Percentiles rank a stretch among this genome's conserved stretches.
phyloP scores from a whole-genome alignment of 1,284 basidiomycete genomes.

The Pseudomicrostroma phylloplanum region DNA sequence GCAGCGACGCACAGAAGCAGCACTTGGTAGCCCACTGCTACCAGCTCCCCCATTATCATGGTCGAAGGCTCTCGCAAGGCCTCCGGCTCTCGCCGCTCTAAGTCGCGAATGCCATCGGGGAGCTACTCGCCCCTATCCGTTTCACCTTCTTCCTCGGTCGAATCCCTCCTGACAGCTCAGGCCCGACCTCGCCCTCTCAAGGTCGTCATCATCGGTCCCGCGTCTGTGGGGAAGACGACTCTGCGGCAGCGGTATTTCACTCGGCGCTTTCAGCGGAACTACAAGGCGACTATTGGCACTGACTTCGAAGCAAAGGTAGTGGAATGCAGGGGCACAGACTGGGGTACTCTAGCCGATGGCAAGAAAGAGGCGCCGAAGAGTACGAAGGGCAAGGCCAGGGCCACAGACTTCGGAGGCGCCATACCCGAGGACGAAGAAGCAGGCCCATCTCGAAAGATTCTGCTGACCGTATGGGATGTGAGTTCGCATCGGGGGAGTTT shows the following conservation, averaged over 20 bases:
- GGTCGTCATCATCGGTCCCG: conserved; percentile 41
- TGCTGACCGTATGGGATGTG: conserved; percentile 29
- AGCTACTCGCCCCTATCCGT: background rate
- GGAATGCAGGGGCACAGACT: background rate
- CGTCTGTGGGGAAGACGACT: conserved; percentile 33
- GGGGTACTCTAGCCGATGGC: background rate
- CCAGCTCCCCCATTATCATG: no score
- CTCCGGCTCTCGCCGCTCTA: background rate
- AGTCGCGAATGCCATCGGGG: background rate
- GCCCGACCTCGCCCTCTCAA: conserved; percentile 20
- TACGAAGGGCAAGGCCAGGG: conserved; percentile 14
- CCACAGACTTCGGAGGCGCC: conserved; percentile 14
- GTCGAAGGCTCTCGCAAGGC: background rate
- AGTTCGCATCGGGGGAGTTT: background rate
- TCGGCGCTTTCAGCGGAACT: conserved; percentile 23
- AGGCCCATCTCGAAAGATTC: background rate
- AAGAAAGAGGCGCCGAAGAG: conserved; percentile 10
- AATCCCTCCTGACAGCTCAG: background rate
- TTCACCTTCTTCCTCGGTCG: background rate
- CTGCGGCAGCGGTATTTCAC: conserved; percentile 32
- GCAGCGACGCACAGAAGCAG: no score
- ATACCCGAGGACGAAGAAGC: no score
- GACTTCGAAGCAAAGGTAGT: conserved; percentile 40
- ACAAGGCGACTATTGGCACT: conserved; percentile 40
- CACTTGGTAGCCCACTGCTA: no score